A percentile compares a stretch with the other conserved stretches of the same genome.
Conservation (phyloP, 495 filamentous ascomycete genomes). For the Neurospora discreta region DNA sequence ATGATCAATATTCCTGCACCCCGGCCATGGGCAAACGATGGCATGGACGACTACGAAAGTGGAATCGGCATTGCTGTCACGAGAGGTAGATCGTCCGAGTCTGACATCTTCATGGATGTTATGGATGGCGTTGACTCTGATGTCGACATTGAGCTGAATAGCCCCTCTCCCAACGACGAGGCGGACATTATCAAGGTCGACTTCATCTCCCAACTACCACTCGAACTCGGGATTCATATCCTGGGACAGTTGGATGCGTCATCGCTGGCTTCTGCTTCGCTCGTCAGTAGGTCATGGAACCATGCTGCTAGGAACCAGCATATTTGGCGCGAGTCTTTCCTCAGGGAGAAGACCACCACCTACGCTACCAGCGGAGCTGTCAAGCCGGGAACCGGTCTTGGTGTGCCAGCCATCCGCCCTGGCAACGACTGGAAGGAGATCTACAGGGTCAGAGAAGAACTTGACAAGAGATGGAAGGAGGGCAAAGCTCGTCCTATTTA, state of each 20-base stretch:
- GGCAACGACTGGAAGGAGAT: slow-evolving; percentile 74
- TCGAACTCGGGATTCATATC: slow-evolving; percentile 62
- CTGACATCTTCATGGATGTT: slow-evolving; percentile 22
- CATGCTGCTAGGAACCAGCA: slow-evolving; percentile 49
- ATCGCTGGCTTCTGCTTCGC: slow-evolving; percentile 49
- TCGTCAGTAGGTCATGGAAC: slow-evolving; percentile 55
- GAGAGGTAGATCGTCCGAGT: slow-evolving; percentile 20
- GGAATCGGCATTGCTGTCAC: slow-evolving; percentile 70
- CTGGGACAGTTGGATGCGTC: slow-evolving; percentile 56
- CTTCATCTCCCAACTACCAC: slow-evolving; percentile 54
- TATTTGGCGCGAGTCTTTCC: slow-evolving; percentile 72
- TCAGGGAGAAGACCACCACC: slow-evolving; percentile 47
- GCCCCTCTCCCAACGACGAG: slow-evolving; percentile 25
- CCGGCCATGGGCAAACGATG: slow-evolving; percentile 22
- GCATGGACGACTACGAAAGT: slow-evolving; percentile 57
- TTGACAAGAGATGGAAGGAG: slow-evolving; percentile 69
- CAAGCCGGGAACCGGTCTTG: slow-evolving; percentile 34
- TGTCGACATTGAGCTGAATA: slow-evolving; percentile 26
- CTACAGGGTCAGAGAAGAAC: slow-evolving; percentile 59
- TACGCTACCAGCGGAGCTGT: slow-evolving; percentile 39
- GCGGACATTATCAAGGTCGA: slow-evolving; percentile 40
- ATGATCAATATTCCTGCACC: slow-evolving; percentile 28
- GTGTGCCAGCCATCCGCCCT: slow-evolving; percentile 37
- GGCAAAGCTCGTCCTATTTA: slow-evolving; percentile 73
- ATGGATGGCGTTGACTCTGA: slow-evolving; percentile 18